Conservation (phyloP, 306 rosid species). For the Adenanthera pavonina region DNA sequence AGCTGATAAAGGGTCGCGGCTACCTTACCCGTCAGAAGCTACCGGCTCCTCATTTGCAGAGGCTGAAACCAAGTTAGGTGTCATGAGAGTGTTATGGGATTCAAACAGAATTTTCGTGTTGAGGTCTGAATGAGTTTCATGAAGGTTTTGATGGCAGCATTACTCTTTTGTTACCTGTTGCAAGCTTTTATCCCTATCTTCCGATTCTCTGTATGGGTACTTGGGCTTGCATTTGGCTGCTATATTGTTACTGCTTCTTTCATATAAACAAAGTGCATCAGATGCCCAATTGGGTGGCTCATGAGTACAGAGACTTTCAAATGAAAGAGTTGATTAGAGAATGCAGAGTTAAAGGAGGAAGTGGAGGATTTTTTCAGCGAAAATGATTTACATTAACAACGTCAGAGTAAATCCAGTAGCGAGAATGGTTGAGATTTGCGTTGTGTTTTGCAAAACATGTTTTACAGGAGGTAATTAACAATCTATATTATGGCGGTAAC, state of each 20-base stretch:
- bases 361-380: constrained; percentile 5
- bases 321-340: constrained; percentile 6
- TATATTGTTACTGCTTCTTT: not conserved
- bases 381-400: not conserved
- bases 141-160: constrained; percentile 31
- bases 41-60: constrained; percentile 74
- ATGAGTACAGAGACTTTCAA: constrained; percentile 4
- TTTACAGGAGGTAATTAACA: constrained; percentile 5
- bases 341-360: not conserved
- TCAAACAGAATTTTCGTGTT: constrained; percentile 49
- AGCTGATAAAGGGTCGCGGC: constrained; percentile 52
- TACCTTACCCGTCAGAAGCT: constrained; percentile 73
- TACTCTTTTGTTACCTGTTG: constrained; percentile 32
- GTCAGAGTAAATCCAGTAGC: not conserved
- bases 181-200: constrained; percentile 20
- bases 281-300: constrained; percentile 26
- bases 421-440: not conserved
- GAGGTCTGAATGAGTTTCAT: constrained; percentile 47
- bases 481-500: not conserved
- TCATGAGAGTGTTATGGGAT: constrained; percentile 87
- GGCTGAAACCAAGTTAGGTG: constrained; percentile 69
- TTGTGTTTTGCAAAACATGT: constrained; percentile 16
- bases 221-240: constrained; percentile 22
- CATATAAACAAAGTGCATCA: constrained; percentile 7
- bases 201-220: not conserved